These are phyloP conservation scores for Ogataea ganodermae DNA, from an alignment of 805 yeast species.

Conservation along the genomic window DNA sequence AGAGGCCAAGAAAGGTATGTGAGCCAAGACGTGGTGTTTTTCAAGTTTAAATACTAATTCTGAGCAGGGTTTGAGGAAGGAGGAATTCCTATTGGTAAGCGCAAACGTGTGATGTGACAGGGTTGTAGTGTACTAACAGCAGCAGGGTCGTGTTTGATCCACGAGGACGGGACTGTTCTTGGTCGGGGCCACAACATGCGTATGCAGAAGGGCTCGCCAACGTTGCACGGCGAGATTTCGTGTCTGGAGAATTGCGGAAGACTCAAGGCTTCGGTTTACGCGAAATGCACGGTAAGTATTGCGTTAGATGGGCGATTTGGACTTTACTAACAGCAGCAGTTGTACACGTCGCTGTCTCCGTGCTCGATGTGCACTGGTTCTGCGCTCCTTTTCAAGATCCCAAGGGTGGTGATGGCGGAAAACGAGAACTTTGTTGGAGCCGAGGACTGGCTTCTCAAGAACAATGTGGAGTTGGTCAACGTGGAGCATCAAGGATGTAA, in stretches of 20 bases:
- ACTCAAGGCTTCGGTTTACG: conserved; percentile 74
- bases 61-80: conserved; percentile 67
- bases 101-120: not conserved
- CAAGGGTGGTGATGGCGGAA: conserved; percentile 88
- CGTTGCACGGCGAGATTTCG: conserved; percentile 89
- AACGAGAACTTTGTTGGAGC: conserved; percentile 82
- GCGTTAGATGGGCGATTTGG: not conserved
- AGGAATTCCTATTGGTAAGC: conserved; percentile 79
- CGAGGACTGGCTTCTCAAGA: conserved; percentile 65
- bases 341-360: conserved; percentile 91
- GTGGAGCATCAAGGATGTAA: conserved; percentile 62
- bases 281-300: conserved; percentile 62
- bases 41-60: conserved; percentile 8
- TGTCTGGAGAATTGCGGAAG: conserved; percentile 91
- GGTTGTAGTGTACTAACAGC: not conserved
- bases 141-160: conserved; percentile 67
- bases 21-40: not conserved
- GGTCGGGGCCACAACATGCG: conserved; percentile 93
- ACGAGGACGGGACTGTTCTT: conserved; percentile 74
- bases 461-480: conserved; percentile 75
- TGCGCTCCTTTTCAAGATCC: conserved; percentile 82
- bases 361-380: conserved; percentile 97
- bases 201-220: conserved; percentile 80
- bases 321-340: conserved; percentile 27
- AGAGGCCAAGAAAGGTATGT: conserved; percentile 63